phyloP scores from a whole-genome alignment of 2,329 filamentous ascomycete genomes.

The Berkeleyomyces rouxiae region DNA sequence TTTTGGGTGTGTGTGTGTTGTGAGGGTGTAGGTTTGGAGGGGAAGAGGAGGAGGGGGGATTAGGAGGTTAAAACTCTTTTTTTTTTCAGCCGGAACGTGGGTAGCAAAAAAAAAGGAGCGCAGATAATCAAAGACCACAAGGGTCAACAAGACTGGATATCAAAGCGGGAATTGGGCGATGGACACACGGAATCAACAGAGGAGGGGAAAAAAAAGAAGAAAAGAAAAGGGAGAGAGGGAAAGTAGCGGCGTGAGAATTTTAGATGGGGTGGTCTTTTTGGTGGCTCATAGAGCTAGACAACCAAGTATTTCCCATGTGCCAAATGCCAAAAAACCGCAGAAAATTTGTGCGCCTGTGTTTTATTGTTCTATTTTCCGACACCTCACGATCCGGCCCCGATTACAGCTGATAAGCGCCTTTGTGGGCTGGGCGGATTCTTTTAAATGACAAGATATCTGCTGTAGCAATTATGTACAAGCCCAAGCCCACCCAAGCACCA shows the following conservation, averaged over 20 bases:
- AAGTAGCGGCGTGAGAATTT: background rate
- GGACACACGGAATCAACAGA: slow-evolving; percentile 3
- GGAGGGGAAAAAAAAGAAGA: slow-evolving; percentile 5
- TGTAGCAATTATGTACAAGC: background rate
- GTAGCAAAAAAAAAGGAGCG: slow-evolving; percentile 16
- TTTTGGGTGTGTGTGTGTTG: background rate
- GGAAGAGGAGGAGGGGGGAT: slow-evolving; percentile 13
- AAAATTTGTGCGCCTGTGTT: background rate
- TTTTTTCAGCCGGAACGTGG: slow-evolving; percentile 2
- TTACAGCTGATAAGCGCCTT: background rate
- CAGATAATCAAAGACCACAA: slow-evolving; percentile 10
- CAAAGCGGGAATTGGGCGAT: slow-evolving; percentile 6
- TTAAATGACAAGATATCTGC: background rate
- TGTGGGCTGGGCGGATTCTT: background rate
- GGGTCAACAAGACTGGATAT: background rate
- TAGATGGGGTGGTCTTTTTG: background rate
- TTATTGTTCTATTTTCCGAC: background rate
- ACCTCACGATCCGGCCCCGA: background rate
- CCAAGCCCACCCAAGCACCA: too few species aligned
- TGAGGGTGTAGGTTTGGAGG: slow-evolving; percentile 2
- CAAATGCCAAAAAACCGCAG: background rate
- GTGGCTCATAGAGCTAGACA: background rate
- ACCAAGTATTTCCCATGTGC: background rate
- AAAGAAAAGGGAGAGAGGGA: background rate
- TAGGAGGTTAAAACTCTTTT: slow-evolving; percentile 7